These are phyloP conservation scores for Vanrija sp. DNA, from an alignment of 1,284 basidiomycete species.

Conservation along the genomic window DNA sequence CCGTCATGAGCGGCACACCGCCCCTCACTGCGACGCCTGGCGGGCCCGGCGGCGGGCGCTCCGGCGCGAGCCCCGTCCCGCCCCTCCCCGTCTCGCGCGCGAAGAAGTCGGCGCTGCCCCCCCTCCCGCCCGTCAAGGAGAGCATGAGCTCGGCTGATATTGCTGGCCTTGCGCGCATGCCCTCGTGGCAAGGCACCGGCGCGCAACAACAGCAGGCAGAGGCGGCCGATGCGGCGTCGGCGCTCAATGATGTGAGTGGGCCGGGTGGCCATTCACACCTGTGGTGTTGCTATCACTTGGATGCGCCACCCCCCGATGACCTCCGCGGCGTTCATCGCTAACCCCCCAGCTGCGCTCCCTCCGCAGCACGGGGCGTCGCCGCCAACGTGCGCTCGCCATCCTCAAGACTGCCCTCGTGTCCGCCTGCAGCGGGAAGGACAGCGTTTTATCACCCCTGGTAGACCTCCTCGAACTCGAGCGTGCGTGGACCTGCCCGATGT, in stretches of 20 bases:
- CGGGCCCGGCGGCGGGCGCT: too few relatives aligned
- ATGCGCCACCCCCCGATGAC: too few relatives aligned
- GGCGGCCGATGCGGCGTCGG: neutral
- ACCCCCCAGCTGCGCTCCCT: constrained; percentile 26
- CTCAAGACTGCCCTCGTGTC: constrained; percentile 20
- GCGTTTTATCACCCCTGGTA: too few relatives aligned
- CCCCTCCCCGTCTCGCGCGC: neutral
- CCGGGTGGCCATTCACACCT: too few relatives aligned
- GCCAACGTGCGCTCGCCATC: constrained; percentile 21
- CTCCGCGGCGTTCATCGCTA: neutral
- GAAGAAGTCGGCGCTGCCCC: neutral
- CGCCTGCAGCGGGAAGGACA: constrained; percentile 9
- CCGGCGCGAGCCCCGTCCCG: too few relatives aligned
- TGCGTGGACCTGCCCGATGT: neutral
- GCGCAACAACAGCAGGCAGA: neutral
- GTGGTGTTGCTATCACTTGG: too few relatives aligned
- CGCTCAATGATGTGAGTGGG: constrained; percentile 5
- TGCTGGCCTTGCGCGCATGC: constrained; percentile 10
- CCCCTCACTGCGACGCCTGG: neutral
- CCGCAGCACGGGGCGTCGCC: constrained; percentile 24
- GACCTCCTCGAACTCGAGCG: neutral
- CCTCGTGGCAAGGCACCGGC: neutral
- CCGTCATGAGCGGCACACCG: constrained; percentile 9
- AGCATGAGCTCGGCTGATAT: neutral
- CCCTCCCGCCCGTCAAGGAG: too few relatives aligned